A percentile compares a stretch with the other conserved stretches of the same genome.
Conservation (phyloP, 2,329 filamentous ascomycete genomes). For the Fusarium euwallaceae region DNA sequence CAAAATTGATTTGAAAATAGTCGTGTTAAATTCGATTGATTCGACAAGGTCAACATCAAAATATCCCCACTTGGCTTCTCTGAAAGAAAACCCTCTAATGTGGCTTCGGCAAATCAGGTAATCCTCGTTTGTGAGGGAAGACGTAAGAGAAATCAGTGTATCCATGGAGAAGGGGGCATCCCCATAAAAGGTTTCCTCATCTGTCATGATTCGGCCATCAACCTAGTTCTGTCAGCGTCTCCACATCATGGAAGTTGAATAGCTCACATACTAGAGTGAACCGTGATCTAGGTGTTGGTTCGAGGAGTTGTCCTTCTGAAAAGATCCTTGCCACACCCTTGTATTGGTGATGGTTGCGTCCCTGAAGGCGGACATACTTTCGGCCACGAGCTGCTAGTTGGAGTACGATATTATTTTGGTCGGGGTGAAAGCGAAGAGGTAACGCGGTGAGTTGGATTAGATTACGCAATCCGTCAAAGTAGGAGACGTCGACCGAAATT, state of each 20-base stretch:
- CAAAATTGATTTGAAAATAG: not conserved
- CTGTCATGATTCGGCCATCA: not conserved
- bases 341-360: not conserved
- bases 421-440: not conserved
- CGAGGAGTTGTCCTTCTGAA: not conserved
- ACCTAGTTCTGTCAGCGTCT: no score
- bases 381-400: not conserved
- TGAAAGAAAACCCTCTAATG: not conserved
- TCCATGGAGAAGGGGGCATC: not conserved
- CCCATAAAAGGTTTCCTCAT: not conserved
- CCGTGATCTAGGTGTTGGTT: no score
- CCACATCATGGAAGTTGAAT: no score
- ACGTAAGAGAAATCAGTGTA: not conserved
- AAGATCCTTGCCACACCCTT: not conserved
- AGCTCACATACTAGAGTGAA: no score
- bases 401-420: not conserved
- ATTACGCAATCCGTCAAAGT: not conserved
- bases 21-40: no score
- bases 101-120: not conserved
- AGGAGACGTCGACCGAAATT: not conserved
- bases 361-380: not conserved
- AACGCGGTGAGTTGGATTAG: not conserved
- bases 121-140: not conserved
- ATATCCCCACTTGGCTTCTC: not conserved
- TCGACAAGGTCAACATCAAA: not conserved